Evolutionary conservation across 148 eudicot genomes (phyloP).

Genomic region (Cornus controversa): DNA sequence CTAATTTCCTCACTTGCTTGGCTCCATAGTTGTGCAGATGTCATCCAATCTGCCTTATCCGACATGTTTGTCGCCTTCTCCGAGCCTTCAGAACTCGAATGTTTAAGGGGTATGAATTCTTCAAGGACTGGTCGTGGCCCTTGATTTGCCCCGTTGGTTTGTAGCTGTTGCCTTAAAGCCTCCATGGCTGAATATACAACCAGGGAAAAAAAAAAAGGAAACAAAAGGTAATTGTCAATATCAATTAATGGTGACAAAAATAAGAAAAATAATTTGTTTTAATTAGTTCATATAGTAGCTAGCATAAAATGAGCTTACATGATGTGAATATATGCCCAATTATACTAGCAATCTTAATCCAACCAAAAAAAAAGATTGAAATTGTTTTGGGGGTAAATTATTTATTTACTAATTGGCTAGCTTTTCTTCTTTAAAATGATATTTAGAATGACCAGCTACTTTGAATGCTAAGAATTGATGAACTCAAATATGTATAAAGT

Average conservation of each 20-base stretch:
- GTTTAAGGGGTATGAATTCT: conserved; percentile 87
- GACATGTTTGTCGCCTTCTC: conserved; percentile 42
- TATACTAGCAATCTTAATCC: too few relatives aligned
- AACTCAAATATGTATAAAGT: conserved; percentile 6
- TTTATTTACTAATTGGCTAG: too few relatives aligned
- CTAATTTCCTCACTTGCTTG: conserved; percentile 37
- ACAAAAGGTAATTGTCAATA: background rate
- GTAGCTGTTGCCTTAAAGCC: conserved; percentile 78
- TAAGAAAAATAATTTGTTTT: too few relatives aligned
- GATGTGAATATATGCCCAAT: too few relatives aligned
- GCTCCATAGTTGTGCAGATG: conserved; percentile 89
- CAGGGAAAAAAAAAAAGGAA: background rate
- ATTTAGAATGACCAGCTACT: background rate
- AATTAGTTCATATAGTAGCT: too few relatives aligned
- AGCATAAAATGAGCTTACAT: too few relatives aligned
- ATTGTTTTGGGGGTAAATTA: too few relatives aligned
- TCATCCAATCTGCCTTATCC: conserved; percentile 90
- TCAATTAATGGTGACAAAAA: too few relatives aligned
- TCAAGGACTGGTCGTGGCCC: conserved; percentile 65
- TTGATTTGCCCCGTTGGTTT: conserved; percentile 48
- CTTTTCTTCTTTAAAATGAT: too few relatives aligned
- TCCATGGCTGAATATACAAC: conserved; percentile 52
- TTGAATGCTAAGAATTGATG: background rate
- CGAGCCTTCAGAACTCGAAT: conserved; percentile 34
- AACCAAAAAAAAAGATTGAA: too few relatives aligned